These are phyloP conservation scores for Cytospora paraplurivora DNA, from an alignment of 2,329 filamentous ascomycete genomes.

Conservation along the genomic window DNA sequence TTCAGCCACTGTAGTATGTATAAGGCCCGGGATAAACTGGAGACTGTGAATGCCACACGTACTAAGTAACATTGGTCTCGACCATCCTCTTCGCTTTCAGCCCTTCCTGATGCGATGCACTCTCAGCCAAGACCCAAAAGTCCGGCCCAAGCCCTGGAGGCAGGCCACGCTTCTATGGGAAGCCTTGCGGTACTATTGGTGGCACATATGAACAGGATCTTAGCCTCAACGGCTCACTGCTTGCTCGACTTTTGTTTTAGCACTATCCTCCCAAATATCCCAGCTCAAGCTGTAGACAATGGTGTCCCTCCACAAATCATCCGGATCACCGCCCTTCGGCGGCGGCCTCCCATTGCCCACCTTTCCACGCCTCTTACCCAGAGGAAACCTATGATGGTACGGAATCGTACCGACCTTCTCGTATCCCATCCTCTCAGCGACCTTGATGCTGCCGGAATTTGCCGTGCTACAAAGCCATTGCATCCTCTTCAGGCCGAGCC, in stretches of 20 bases:
- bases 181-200: no score
- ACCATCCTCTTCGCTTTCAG: no score
- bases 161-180: no score
- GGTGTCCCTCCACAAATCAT: slow-evolving; percentile 35
- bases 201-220: background rate
- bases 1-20: no score
- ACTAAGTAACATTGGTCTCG: no score
- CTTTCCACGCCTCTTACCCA: slow-evolving; percentile 32
- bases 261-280: slow-evolving; percentile 36
- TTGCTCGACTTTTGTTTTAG: slow-evolving; percentile 29
- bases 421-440: slow-evolving; percentile 41
- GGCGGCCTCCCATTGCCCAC: slow-evolving; percentile 33
- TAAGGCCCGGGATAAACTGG: no score
- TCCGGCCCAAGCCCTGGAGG: no score
- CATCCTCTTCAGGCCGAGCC: slow-evolving; percentile 36
- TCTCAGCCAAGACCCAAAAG: no score
- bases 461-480: slow-evolving; percentile 38
- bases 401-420: slow-evolving; percentile 37
- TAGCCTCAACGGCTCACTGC: slow-evolving; percentile 24
- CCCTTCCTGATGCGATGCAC: no score
- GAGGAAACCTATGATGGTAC: slow-evolving; percentile 37
- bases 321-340: slow-evolving; percentile 32
- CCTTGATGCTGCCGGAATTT: slow-evolving; percentile 34
- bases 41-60: no score
- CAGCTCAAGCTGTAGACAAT: slow-evolving; percentile 36